Base-by-base conservation (phyloP, 2,329 filamentous ascomycete species). In the Lecanicillium sp. region DNA sequence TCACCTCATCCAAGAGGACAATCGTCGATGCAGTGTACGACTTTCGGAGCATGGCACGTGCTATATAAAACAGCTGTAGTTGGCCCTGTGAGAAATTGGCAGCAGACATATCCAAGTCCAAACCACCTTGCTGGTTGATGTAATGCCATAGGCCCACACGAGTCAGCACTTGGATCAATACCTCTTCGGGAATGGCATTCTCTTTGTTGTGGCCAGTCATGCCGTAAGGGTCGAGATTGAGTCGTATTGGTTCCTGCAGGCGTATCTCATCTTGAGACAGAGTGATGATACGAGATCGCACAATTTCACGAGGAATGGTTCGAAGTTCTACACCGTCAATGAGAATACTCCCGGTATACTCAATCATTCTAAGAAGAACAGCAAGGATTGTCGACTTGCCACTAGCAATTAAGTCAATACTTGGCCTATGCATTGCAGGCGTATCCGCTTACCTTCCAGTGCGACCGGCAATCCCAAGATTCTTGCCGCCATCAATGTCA, bases 251-350 rank as follows among this genome's bases (percentile, higher is more conserved):
- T 0, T 30, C 40, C 5, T 28, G 33, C 1, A 46, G 15, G 2
- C 15, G 35, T 3, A 43, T 28, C 2, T 48, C 42, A 9, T 57
- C 55, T 29, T 58, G 56, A 0, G 55, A 35, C 0, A 57, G 45
- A 1, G 49, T 45, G 8, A 55, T 43, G n/a, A 59, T 54, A 11
- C 50, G 54, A 2, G 48, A 45, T 2, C 55, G 48, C 6, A 57
- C 14, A 3, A 47, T 32, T 2, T 22, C 41, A 15, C 14, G 36
- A 31, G 12, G 45, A 33, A 15, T 37, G 29, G 2, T 37, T 20
- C 3, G 40, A 6, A 2, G 38, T 30, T n/a, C 28, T 17, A 14
- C 14, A 18, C 44, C 16, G 42, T 47, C 44, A 25, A 46, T 22
- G 37, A 36, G 16, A 40, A 44, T 27, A 33, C 38, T 29, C 35